These are phyloP conservation scores for Gamarada debralockiae DNA, from an alignment of 495 filamentous ascomycete species.

Conservation along the genomic window DNA sequence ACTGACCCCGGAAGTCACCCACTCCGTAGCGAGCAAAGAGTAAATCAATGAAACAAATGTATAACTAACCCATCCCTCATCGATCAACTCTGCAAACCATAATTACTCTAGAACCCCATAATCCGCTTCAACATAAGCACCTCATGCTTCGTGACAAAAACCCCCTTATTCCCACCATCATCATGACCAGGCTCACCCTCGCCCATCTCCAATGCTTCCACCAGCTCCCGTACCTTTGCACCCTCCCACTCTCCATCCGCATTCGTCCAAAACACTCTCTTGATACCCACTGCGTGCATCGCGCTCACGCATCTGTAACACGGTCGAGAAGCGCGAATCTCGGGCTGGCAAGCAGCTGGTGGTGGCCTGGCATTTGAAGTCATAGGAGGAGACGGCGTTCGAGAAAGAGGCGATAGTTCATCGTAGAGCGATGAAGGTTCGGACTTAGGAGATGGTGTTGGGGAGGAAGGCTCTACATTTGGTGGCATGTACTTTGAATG, in stretches of 20 bases:
- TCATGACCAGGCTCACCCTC: constrained; percentile 14
- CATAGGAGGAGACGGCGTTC: constrained; percentile 4
- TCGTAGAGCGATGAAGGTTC: constrained; percentile 40
- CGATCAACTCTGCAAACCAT: too few species aligned
- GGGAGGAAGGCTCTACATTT: neutral
- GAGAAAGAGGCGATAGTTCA: constrained; percentile 31
- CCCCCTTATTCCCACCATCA: constrained; percentile 14
- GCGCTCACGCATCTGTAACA: constrained; percentile 49
- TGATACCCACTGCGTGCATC: constrained; percentile 49
- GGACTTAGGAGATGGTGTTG: neutral
- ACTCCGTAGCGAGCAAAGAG: too few species aligned
- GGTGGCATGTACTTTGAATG: neutral
- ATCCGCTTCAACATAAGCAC: constrained; percentile 38
- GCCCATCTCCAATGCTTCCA: constrained; percentile 37
- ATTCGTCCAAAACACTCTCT: constrained; percentile 51
- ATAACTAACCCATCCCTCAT: too few species aligned
- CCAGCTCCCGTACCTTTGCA: constrained; percentile 43
- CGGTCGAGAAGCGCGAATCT: constrained; percentile 35
- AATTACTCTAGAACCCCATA: constrained; percentile 25
- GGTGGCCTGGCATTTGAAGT: constrained; percentile 2
- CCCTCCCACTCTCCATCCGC: constrained; percentile 43
- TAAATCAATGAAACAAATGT: too few species aligned
- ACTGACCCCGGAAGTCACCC: too few species aligned
- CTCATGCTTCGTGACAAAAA: constrained; percentile 51
- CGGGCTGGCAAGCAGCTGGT: constrained; percentile 3